These are phyloP conservation scores for Trichoderma virens DNA, from an alignment of 495 filamentous ascomycete species.

Conservation along the genomic window DNA sequence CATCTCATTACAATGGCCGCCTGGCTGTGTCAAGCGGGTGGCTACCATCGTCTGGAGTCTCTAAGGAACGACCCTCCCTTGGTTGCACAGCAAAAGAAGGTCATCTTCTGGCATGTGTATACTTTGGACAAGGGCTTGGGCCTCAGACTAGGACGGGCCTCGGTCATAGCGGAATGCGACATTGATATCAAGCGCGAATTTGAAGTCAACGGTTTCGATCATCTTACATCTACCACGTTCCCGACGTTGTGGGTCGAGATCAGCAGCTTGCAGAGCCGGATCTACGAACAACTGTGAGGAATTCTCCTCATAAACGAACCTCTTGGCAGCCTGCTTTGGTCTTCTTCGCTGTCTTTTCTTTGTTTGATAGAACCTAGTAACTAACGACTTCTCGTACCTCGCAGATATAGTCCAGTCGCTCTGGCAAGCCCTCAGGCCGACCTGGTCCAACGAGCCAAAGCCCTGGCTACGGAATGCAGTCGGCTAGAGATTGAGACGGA, in stretches of 20 bases:
- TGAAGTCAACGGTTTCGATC: constrained; percentile 23
- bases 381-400: not conserved
- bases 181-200: constrained; percentile 42
- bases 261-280: constrained; percentile 47
- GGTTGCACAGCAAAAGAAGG: constrained; percentile 30
- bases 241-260: constrained; percentile 44
- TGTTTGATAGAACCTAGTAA: not conserved
- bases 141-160: constrained; percentile 55
- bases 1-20: constrained; percentile 50
- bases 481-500: constrained; percentile 20
- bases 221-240: constrained; percentile 25
- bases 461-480: constrained; percentile 20
- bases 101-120: constrained; percentile 59
- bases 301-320: too few species aligned
- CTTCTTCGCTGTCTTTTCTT: not conserved
- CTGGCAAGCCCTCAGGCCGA: constrained; percentile 40
- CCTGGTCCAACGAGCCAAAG: constrained; percentile 30
- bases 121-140: constrained; percentile 53
- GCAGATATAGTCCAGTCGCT: constrained; percentile 49
- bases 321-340: too few species aligned
- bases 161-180: constrained; percentile 56
- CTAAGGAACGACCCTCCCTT: constrained; percentile 38
- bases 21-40: constrained; percentile 54
- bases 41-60: constrained; percentile 51
- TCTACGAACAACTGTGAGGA: constrained; percentile 44